Base-by-base conservation (phyloP, 768 basidiomycete species). In the Lactarius sanguifluus region DNA sequence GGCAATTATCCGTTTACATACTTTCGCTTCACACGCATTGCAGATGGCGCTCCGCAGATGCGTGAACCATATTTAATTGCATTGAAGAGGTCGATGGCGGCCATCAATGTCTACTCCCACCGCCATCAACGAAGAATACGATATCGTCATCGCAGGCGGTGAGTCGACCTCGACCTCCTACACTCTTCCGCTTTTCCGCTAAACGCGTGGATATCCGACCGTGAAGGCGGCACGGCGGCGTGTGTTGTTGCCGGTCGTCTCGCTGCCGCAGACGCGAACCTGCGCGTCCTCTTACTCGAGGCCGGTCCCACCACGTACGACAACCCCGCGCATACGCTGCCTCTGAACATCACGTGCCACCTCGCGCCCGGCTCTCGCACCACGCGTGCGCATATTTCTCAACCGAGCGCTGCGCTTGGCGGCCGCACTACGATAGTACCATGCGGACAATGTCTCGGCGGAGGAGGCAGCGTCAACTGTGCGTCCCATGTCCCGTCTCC, bases 81-180 rank as follows among this genome's bases (percentile, higher is more conserved):
- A 10, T 1, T 1, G 25, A 6, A 0, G 16, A 30, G n/a, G 13
- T 13, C 23, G 13, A 50, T 5, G 6, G 1, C 43, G 6, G 12
- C 5, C 2, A 66, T 16, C 36, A 12, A 64, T 67, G 66, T 54
- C 50, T 5, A 67, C 47, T 38, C 50, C 45, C 16, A 36, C 32
- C 8, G 16, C 12, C 2, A 64, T 64, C 34, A 30, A 55, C 41
- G 57, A 59, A 23, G 66, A 67, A 59, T 81, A 80, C 65, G 83
- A 86, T 66, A 79, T 87, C n/a, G 79, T 86, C 66, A 82, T 87
- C 68, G 84, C 82, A 43, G 86, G 86, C 69, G 86, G 86, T 86
- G 47, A 34, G 72, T 15, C 67, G 1, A 36, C 16, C 18, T 25
- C 16, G 16, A 12, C 23, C 38, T 25, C 52, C 23, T n/a, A 58